Conservation (phyloP, 495 filamentous ascomycete species). For the Lasiosphaeria miniovina region DNA sequence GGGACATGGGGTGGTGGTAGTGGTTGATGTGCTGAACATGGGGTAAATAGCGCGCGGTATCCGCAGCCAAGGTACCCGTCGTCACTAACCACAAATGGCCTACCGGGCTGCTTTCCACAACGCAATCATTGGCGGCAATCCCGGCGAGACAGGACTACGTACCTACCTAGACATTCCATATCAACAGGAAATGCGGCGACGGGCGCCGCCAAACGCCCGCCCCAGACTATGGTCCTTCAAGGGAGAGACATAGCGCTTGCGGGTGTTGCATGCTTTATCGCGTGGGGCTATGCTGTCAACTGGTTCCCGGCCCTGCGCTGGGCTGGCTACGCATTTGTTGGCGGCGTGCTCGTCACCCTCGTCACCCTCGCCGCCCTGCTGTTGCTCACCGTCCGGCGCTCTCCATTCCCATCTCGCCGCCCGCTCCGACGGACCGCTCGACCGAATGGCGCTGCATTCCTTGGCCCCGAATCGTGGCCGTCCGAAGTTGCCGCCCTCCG, state of each 20-base stretch:
- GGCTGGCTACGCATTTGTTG: conserved; percentile 72
- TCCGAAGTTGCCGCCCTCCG: conserved; percentile 62
- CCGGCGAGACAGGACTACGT: conserved; percentile 6
- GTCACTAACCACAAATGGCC: no score
- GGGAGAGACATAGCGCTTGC: conserved; percentile 71
- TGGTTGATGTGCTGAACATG: no score
- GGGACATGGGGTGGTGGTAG: no score
- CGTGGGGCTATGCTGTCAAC: conserved; percentile 78
- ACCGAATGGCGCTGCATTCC: conserved; percentile 57
- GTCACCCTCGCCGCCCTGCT: conserved; percentile 54
- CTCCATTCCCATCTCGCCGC: conserved; percentile 28
- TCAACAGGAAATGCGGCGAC: conserved; percentile 41
- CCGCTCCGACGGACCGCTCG: conserved; percentile 35
- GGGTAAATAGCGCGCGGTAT: no score
- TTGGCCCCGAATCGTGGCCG: conserved; percentile 61
- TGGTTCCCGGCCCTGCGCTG: conserved; percentile 79
- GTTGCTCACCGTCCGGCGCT: conserved; percentile 58
- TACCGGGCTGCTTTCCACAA: no score
- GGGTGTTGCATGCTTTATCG: conserved; percentile 68
- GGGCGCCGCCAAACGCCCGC: conserved; percentile 26
- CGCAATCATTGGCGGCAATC: no score
- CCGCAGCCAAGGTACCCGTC: no score
- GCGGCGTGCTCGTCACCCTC: conserved; percentile 57
- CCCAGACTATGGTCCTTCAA: conserved; percentile 70
- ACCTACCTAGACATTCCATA: not conserved